These are phyloP conservation scores for Skeletonema menzelii DNA, from an alignment of 108 stramenopile species.

Conservation along the genomic window DNA sequence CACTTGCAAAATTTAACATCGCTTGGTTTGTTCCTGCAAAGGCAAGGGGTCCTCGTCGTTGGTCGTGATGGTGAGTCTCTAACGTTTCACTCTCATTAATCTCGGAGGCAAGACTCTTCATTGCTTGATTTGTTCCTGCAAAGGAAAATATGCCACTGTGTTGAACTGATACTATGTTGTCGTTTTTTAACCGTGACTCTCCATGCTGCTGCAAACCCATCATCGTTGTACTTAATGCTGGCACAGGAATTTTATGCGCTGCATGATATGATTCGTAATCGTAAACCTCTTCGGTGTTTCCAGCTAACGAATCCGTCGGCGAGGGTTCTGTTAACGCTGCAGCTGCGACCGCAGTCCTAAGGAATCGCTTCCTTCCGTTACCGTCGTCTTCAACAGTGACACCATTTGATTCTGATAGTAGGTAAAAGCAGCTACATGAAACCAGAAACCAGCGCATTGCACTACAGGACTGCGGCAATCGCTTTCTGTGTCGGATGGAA, in stretches of 20 bases:
- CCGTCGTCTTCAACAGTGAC: background rate
- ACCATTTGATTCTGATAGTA: constrained; percentile 2
- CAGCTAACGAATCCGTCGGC: background rate
- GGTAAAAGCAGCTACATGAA: constrained; percentile 4
- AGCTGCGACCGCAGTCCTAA: background rate
- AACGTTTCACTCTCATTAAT: background rate
- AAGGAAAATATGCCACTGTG: constrained; percentile 17
- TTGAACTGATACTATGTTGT: background rate
- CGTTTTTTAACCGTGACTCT: background rate
- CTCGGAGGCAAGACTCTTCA: background rate
- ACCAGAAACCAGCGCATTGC: background rate
- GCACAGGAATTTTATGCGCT: constrained; percentile 27
- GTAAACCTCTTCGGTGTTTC: constrained; percentile 14
- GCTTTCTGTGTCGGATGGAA: background rate
- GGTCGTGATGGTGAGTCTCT: background rate
- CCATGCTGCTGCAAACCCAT: constrained; percentile 20
- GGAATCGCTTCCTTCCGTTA: background rate
- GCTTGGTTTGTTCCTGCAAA: constrained; percentile 2
- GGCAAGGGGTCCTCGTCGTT: background rate
- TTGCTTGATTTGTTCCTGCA: constrained; percentile 21
- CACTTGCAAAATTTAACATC: background rate
- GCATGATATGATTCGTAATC: constrained; percentile 37
- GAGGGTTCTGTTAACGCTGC: background rate
- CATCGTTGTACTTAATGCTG: constrained; percentile 30
- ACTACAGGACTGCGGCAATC: background rate